These are phyloP conservation scores for Inga laurina DNA, from an alignment of 306 rosid species.

Conservation along the genomic window DNA sequence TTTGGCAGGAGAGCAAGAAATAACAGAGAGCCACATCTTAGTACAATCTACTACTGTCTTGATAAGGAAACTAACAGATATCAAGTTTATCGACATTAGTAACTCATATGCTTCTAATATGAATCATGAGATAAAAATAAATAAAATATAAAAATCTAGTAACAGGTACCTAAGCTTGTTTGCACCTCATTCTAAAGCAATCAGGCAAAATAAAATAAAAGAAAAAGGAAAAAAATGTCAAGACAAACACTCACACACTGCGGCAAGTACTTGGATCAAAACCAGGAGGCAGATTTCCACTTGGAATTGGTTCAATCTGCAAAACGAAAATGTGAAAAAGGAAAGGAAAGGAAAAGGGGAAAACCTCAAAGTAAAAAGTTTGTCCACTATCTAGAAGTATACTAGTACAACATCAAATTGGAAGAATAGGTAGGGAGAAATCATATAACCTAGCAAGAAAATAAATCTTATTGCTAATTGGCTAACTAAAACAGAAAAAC, in stretches of 20 bases:
- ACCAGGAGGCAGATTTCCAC: slow-evolving; percentile 99
- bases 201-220: neutral
- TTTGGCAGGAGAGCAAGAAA: slow-evolving; percentile 16
- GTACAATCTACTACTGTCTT: neutral
- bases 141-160: neutral
- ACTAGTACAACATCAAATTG: slow-evolving; percentile 23
- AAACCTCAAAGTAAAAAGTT: slow-evolving; percentile 34
- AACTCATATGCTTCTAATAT: neutral
- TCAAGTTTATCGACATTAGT: neutral
- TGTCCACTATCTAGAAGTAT: slow-evolving; percentile 36
- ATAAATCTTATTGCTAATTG: neutral
- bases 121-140: neutral
- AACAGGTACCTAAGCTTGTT: slow-evolving; percentile 23
- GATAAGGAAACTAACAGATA: neutral
- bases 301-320: slow-evolving; percentile 99
- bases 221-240: slow-evolving; percentile 36
- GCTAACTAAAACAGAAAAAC: slow-evolving; percentile 3
- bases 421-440: slow-evolving; percentile 15
- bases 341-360: slow-evolving; percentile 34
- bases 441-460: slow-evolving; percentile 23
- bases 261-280: slow-evolving; percentile 99
- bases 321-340: slow-evolving; percentile 60
- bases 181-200: slow-evolving; percentile 33
- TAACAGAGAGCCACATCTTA: slow-evolving; percentile 19
- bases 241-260: slow-evolving; percentile 98